Conservation (phyloP, 129 eudicot species). For the Apium graveolens region DNA sequence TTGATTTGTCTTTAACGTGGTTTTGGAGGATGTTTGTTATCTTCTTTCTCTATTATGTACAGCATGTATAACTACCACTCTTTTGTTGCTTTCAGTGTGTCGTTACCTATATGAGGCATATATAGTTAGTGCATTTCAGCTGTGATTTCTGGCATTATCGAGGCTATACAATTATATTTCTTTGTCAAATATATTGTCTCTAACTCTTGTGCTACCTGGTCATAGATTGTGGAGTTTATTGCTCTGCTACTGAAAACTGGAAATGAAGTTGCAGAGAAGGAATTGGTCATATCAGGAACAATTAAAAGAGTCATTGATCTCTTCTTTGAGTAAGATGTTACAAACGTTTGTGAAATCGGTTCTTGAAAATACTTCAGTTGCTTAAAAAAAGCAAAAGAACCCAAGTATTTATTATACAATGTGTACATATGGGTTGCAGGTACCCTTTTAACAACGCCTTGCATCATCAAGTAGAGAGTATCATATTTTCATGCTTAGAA, state of each 20-base stretch:
- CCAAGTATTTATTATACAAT: not conserved
- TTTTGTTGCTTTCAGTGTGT: not conserved
- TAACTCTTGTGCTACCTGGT: conserved; percentile 10
- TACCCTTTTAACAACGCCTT: conserved; percentile 78
- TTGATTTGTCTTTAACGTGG: not conserved
- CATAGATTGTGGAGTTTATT: conserved; percentile 82
- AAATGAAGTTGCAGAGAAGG: conserved; percentile 75
- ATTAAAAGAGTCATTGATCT: conserved; percentile 72
- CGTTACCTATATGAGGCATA: not conserved
- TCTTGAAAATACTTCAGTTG: not conserved
- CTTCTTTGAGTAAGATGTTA: conserved; percentile 65
- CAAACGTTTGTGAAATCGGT: conserved; percentile 5
- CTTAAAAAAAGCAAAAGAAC: not conserved
- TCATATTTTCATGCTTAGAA: conserved; percentile 68
- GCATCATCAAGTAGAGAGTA: conserved; percentile 95
- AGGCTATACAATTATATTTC: not conserved
- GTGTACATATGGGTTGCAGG: conserved; percentile 34
- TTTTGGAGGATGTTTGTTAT: not conserved
- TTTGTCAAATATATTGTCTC: not conserved
- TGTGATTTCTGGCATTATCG: not conserved
- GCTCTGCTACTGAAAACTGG: conserved; percentile 75
- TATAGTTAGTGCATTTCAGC: not conserved
- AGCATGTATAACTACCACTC: not conserved
- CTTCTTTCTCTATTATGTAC: not conserved
- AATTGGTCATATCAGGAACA: conserved; percentile 71